These are phyloP conservation scores for Penicillium sumatraense DNA, from an alignment of 2,329 filamentous ascomycete species.

Conservation along the genomic window DNA sequence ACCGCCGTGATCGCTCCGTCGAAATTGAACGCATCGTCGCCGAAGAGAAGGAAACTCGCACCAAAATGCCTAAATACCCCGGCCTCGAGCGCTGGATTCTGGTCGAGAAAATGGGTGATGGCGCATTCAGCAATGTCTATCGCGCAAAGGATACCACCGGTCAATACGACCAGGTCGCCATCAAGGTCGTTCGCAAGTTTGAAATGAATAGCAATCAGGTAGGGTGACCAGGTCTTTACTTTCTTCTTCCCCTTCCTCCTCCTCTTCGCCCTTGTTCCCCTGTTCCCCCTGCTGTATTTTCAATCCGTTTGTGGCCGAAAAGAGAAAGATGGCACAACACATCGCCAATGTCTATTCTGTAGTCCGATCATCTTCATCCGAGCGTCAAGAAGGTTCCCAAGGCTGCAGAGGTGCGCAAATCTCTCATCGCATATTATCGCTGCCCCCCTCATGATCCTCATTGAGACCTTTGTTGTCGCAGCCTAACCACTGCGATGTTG, in stretches of 20 bases:
- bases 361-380: slow-evolving; percentile 92
- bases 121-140: slow-evolving; percentile 98
- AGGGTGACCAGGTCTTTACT: slow-evolving; percentile 51
- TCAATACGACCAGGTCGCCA: slow-evolving; percentile 79
- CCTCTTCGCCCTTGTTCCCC: slow-evolving; percentile 27
- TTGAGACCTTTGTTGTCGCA: slow-evolving; percentile 1
- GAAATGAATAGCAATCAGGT: slow-evolving; percentile 99
- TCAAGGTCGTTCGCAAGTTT: slow-evolving; percentile 98
- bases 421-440: slow-evolving; percentile 33
- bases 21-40: slow-evolving; percentile 85
- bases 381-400: slow-evolving; percentile 94
- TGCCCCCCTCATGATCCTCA: slow-evolving; percentile 9
- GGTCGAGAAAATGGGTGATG: slow-evolving; percentile 97
- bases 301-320: background rate
- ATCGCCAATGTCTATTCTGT: slow-evolving; percentile 60
- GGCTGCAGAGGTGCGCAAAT: slow-evolving; percentile 88
- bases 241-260: slow-evolving; percentile 33
- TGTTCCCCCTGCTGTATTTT: slow-evolving; percentile 12
- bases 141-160: slow-evolving; percentile 77
- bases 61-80: slow-evolving; percentile 84
- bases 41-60: slow-evolving; percentile 84
- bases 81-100: slow-evolving; percentile 85
- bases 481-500: background rate
- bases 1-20: slow-evolving; percentile 56
- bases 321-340: slow-evolving; percentile 30